phyloP scores from a whole-genome alignment of 2,329 filamentous ascomycete genomes.

The Pseudocercospora fijiensis region DNA sequence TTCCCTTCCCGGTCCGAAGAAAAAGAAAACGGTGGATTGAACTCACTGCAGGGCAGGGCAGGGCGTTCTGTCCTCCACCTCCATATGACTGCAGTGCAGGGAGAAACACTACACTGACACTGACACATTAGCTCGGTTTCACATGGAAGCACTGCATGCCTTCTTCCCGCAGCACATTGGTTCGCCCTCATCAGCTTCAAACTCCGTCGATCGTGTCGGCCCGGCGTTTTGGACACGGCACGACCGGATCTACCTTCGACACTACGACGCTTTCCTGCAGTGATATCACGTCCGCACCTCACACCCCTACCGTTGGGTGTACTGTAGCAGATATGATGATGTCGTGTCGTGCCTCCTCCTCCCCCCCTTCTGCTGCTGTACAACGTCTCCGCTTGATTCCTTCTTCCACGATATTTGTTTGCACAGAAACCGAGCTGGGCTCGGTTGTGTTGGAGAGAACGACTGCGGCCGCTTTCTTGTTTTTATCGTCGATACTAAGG shows the following conservation, averaged over 20 bases:
- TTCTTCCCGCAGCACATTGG: not conserved
- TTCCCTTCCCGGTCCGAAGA: no score
- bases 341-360: not conserved
- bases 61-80: no score
- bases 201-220: not conserved
- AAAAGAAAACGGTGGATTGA: no score
- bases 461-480: not conserved
- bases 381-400: slow-evolving; percentile 1
- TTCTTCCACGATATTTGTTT: not conserved
- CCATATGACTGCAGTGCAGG: no score
- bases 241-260: not conserved
- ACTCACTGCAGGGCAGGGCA: not conserved
- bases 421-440: slow-evolving; percentile 6
- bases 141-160: not conserved
- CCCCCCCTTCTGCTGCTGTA: not conserved
- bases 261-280: not conserved
- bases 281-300: not conserved
- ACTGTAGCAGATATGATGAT: not conserved
- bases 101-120: no score
- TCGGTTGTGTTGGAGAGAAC: slow-evolving; percentile 2
- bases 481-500: not conserved
- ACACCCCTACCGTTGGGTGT: not conserved
- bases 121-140: slow-evolving; percentile 3
- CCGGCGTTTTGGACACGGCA: not conserved
- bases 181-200: not conserved